Conservation (phyloP, 1,284 basidiomycete species). For the Butyriboletus regius region DNA sequence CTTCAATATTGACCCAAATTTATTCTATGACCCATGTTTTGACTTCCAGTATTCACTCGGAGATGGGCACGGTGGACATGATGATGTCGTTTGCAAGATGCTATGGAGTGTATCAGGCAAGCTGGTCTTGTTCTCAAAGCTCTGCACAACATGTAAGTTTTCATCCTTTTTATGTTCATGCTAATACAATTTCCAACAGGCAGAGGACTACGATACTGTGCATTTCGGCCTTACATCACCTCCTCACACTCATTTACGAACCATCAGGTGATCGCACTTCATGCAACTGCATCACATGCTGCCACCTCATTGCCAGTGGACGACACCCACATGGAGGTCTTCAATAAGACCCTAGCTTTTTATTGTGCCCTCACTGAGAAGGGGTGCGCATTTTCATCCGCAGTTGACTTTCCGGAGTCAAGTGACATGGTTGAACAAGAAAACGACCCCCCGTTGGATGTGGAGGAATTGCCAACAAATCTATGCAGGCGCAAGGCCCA, state of each 20-base stretch:
- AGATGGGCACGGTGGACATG: too few relatives aligned
- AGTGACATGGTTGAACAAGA: too few relatives aligned
- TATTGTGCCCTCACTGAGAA: too few relatives aligned
- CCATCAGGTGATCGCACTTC: not conserved
- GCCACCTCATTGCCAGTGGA: not conserved
- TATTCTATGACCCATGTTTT: not conserved
- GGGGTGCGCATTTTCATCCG: too few relatives aligned
- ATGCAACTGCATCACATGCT: fast-evolving
- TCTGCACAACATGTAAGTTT: not conserved
- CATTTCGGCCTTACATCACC: fast-evolving
- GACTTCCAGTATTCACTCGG: too few relatives aligned
- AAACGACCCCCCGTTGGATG: too few relatives aligned
- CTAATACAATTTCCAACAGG: not conserved
- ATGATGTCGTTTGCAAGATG: too few relatives aligned
- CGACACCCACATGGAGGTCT: too few relatives aligned
- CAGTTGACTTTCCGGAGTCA: too few relatives aligned
- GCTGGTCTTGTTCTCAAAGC: not conserved
- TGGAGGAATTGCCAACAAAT: too few relatives aligned
- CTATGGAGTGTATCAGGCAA: not conserved
- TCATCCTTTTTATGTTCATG: not conserved
- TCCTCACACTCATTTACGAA: not conserved
- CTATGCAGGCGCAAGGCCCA: too few relatives aligned
- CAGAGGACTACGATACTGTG: not conserved
- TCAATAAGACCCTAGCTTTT: too few relatives aligned
- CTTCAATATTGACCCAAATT: not conserved